Conservation (phyloP, 805 yeast species). For the Starmerella bombi region DNA sequence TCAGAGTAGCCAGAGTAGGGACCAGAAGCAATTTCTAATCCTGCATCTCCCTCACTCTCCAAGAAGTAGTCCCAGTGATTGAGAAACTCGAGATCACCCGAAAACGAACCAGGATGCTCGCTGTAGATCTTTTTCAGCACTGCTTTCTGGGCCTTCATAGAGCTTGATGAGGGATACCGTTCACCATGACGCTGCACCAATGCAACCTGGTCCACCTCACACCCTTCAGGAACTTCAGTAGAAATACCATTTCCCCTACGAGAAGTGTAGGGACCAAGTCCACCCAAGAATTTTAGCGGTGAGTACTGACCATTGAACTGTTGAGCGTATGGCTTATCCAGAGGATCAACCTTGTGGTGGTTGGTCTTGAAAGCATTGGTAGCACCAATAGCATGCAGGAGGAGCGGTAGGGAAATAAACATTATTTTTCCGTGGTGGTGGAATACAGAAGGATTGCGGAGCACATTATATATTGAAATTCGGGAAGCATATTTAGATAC, state of each 20-base stretch:
- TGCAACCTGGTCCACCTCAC: constrained; percentile 39
- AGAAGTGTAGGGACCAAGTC: constrained; percentile 39
- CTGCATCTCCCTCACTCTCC: constrained; percentile 29
- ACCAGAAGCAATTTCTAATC: constrained; percentile 31
- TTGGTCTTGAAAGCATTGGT: not conserved
- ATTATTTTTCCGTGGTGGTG: too few species aligned
- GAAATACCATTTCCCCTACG: constrained; percentile 38
- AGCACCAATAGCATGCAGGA: not conserved
- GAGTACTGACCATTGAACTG: constrained; percentile 33
- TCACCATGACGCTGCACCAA: constrained; percentile 42
- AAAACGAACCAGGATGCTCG: constrained; percentile 5
- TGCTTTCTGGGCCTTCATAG: constrained; percentile 17
- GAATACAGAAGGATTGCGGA: too few species aligned
- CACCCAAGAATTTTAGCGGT: constrained; percentile 34
- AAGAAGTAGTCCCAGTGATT: constrained; percentile 22
- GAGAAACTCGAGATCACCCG: constrained; percentile 17
- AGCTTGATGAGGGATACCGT: constrained; percentile 30
- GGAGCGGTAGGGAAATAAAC: not conserved
- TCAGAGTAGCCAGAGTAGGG: constrained; percentile 38
- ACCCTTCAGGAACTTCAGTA: constrained; percentile 35
- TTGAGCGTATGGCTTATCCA: constrained; percentile 18
- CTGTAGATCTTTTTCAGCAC: constrained; percentile 16
- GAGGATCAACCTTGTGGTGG: not conserved
- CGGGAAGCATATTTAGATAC: too few species aligned
- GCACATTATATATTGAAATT: too few species aligned